Percentiles rank a stretch among this genome's conserved stretches.
phyloP scores from a whole-genome alignment of 2,329 filamentous ascomycete genomes.

The Hymenoscyphus fraxineus region DNA sequence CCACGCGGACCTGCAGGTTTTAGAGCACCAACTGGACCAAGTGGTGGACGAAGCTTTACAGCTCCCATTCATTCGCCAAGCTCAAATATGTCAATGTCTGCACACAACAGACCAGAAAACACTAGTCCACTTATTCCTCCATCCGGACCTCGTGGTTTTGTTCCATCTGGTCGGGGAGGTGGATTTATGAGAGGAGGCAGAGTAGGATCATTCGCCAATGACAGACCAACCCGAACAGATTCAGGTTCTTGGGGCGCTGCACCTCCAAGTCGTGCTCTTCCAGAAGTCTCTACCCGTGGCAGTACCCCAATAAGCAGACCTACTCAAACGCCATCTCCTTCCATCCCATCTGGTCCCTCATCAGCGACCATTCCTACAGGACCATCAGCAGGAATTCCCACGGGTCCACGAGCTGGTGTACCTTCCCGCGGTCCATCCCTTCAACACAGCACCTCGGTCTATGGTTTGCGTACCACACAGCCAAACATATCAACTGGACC shows the following conservation, averaged over 20 bases:
- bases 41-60: conserved; percentile 30
- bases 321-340: conserved; percentile 29
- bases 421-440: conserved; percentile 27
- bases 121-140: conserved; percentile 27
- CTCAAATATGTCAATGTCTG: conserved; percentile 19
- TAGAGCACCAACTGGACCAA: conserved; percentile 34
- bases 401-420: conserved; percentile 31
- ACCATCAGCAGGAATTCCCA: conserved; percentile 31
- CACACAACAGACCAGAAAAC: conserved; percentile 25
- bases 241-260: conserved; percentile 29
- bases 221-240: conserved; percentile 30
- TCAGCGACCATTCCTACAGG: conserved; percentile 28
- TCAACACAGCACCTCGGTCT: conserved; percentile 28
- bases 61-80: conserved; percentile 23
- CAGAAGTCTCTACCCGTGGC: conserved; percentile 21
- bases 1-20: conserved; percentile 34
- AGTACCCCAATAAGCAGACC: conserved; percentile 23
- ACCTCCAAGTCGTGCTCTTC: conserved; percentile 23
- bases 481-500: conserved; percentile 23
- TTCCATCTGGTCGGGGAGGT: conserved; percentile 26
- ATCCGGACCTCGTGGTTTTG: conserved; percentile 35
- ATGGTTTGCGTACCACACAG: conserved; percentile 19
- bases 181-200: conserved; percentile 31
- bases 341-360: conserved; percentile 22
- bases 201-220: conserved; percentile 28